phyloP scores from a whole-genome alignment of 768 basidiomycete species.

The Rhodotorula taiwanensis region DNA sequence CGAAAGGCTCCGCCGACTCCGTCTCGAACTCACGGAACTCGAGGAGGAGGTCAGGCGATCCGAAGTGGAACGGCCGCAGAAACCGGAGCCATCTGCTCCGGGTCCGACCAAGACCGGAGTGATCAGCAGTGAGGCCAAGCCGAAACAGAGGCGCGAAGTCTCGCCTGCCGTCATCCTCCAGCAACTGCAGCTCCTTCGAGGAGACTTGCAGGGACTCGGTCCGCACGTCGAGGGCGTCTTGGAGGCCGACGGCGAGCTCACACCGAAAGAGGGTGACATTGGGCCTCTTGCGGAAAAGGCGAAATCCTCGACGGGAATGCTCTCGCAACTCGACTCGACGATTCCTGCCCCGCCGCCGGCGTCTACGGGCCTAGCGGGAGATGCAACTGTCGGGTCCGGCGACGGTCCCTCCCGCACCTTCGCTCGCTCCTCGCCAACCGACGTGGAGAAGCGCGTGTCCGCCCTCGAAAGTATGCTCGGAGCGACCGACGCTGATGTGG shows the following conservation, averaged over 20 bases:
- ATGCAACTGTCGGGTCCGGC: too few relatives aligned
- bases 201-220: conserved; percentile 28
- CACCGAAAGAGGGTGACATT: conserved; percentile 1
- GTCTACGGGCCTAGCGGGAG: too few relatives aligned
- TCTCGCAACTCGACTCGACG: conserved; percentile 39
- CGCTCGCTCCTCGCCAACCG: conserved; percentile 1
- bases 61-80: not conserved
- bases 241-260: conserved; percentile 26
- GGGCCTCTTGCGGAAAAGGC: conserved; percentile 19
- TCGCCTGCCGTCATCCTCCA: conserved; percentile 35
- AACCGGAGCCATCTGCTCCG: not conserved
- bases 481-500: conserved; percentile 65
- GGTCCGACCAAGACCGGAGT: conserved; percentile 1
- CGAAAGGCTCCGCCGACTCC: conserved; percentile 51
- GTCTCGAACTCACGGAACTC: conserved; percentile 69
- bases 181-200: conserved; percentile 36
- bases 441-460: conserved; percentile 72
- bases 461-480: conserved; percentile 78
- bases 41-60: conserved; percentile 59
- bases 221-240: conserved; percentile 8
- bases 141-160: conserved; percentile 27
- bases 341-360: too few relatives aligned
- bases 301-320: conserved; percentile 29
- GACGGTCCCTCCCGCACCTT: too few relatives aligned
- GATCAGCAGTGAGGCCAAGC: conserved; percentile 30